Evolutionary conservation across 2,329 filamentous ascomycete genomes (phyloP), one percentile per base, ranked within the genome.

Genomic region (Aureobasidium namibiae): DNA sequence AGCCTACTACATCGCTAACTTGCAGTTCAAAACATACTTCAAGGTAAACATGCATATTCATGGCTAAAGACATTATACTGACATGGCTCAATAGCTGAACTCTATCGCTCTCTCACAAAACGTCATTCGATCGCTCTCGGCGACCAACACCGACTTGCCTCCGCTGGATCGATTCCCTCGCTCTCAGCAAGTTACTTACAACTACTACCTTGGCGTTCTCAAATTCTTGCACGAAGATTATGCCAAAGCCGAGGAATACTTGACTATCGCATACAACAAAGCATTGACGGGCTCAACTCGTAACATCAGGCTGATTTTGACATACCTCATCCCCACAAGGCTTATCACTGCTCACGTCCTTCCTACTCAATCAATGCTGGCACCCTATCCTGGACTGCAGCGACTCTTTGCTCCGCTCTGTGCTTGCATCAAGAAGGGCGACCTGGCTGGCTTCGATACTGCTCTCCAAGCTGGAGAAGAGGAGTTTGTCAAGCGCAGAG

Each of bases 1-100:
- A 7, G 89, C 96, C 49, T 99, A 99, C 76, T 92, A 91, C 72
- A 87, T 92, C 64, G 90, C 92, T 68, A 97, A 96, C 70, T 81
- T 99, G 8, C 80, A 96, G 14, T 99, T 99, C 83, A 97, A 97
- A 75, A 97, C 92, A 1, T 96, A 97, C 73, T 99, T 99, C 78
- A 95, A 90, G 75, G 80, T 80, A 72, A 39, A 54, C 2, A 39
- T 21, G 14, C 13, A 11, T 36, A 21, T 44, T 7, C 4, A 9
- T 11, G n/a, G 3, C 18, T 18, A 5, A 23, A 23, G 4, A 23
- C 14, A 14, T 39, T n/a, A 46, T 34, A 21, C 49, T 54, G 18
- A 38, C 26, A 26, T 6, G 21, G 6, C 4, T 13, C 14, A 44
- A 49, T 67, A 82, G 77, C 79, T 97, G 63, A 96, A 95, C 74